Conservation (phyloP, 345 rosid genomes). For the Cardamine resedifolia region DNA sequence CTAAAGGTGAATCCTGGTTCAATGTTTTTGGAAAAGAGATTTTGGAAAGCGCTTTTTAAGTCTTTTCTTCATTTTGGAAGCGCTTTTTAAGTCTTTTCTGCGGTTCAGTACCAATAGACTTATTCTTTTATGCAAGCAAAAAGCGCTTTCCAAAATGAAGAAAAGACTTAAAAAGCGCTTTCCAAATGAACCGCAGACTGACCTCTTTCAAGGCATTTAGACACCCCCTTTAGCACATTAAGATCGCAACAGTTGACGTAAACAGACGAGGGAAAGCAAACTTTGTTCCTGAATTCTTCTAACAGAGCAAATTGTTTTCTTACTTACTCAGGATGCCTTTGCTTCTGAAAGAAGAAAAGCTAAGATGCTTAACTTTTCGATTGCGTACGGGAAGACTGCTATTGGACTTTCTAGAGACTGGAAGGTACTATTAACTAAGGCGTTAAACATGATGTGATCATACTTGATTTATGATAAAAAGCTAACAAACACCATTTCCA, state of each 20-base stretch:
- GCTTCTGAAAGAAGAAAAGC: constrained; percentile 86
- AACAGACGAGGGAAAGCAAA: background rate
- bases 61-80: background rate
- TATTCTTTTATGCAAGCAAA: no score
- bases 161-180: no score
- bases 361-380: constrained; percentile 97
- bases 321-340: constrained; percentile 60
- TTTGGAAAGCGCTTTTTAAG: constrained; percentile 8
- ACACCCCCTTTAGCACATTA: background rate
- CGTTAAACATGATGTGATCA: background rate
- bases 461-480: constrained; percentile 18
- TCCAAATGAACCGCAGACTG: background rate
- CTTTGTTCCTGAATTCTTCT: constrained; percentile 12
- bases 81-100: no score
- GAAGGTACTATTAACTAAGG: constrained; percentile 59
- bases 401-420: constrained; percentile 87
- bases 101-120: no score
- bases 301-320: constrained; percentile 8
- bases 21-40: background rate
- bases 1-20: constrained; percentile 56
- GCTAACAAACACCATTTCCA: constrained; percentile 7
- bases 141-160: no score
- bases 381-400: constrained; percentile 95
- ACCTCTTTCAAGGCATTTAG: background rate
- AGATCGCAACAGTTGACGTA: constrained; percentile 1